Conservation (phyloP, 2,329 filamentous ascomycete genomes). For the Epicoccum nigrum region DNA sequence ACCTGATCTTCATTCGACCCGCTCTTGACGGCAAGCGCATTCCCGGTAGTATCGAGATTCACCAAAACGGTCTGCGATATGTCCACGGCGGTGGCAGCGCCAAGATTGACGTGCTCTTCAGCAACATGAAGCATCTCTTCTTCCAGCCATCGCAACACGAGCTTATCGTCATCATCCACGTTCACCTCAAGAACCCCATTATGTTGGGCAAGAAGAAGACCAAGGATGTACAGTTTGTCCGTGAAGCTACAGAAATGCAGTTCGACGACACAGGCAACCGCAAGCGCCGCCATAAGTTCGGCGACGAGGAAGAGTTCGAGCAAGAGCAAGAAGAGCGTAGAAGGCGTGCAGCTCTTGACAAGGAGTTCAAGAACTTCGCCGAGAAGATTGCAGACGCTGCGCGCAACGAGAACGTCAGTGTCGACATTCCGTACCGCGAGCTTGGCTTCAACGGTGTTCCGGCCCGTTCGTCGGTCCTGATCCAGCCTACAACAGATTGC, state of each 20-base stretch:
- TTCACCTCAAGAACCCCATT: constrained; percentile 97
- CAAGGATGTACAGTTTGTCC: constrained; percentile 97
- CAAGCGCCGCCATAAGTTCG: constrained; percentile 96
- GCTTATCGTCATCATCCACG: constrained; percentile 95
- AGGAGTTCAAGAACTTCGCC: constrained; percentile 93
- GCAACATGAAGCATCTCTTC: constrained; percentile 97
- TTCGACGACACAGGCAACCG: constrained; percentile 99
- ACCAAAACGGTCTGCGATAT: constrained; percentile 98
- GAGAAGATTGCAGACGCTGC: constrained; percentile 98
- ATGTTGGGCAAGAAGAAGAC: constrained; percentile 99
- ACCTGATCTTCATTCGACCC: constrained; percentile 94
- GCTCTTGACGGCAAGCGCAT: constrained; percentile 97
- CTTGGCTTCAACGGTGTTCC: constrained; percentile 97
- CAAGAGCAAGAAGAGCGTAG: constrained; percentile 96
- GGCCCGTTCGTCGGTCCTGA: constrained; percentile 91
- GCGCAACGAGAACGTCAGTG: constrained; percentile 86
- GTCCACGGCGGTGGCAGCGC: constrained; percentile 77
- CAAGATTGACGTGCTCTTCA: constrained; percentile 92
- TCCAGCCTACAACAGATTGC: constrained; percentile 95
- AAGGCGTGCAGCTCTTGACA: constrained; percentile 87
- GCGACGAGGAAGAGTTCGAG: constrained; percentile 98
- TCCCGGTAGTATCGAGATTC: constrained; percentile 93
- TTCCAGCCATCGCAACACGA: constrained; percentile 98
- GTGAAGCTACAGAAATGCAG: constrained; percentile 96
- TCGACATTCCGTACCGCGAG: constrained; percentile 96